Conservation (phyloP, 2,329 filamentous ascomycete genomes). For the Penicillium fuscoglaucum region DNA sequence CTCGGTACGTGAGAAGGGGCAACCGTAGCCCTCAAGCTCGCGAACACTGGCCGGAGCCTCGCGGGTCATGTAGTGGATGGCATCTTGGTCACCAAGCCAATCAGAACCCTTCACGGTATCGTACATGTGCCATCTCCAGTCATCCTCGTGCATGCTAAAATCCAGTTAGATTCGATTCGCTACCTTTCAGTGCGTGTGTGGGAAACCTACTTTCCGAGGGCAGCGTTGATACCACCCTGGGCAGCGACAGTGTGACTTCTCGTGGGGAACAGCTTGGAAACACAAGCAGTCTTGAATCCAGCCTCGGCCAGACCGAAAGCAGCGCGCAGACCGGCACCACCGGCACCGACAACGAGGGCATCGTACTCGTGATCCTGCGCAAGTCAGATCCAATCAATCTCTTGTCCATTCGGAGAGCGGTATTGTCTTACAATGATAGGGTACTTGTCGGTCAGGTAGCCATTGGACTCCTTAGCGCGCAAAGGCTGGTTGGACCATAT, state of each 20-base stretch:
- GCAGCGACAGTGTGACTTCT: constrained; percentile 67
- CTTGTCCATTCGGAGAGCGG: not conserved
- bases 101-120: constrained; percentile 97
- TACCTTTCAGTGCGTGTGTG: not conserved
- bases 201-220: constrained; percentile 44
- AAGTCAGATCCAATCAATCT: constrained; percentile 21
- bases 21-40: constrained; percentile 96
- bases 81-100: constrained; percentile 96
- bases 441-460: constrained; percentile 85
- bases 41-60: constrained; percentile 89
- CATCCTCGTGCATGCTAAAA: constrained; percentile 90
- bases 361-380: constrained; percentile 93
- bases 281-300: constrained; percentile 65
- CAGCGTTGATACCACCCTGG: constrained; percentile 61
- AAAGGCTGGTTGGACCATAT: constrained; percentile 84
- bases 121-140: constrained; percentile 99
- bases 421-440: constrained; percentile 75
- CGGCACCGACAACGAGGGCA: constrained; percentile 77
- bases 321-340: constrained; percentile 63
- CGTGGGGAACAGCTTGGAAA: constrained; percentile 65
- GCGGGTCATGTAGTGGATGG: constrained; percentile 97
- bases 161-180: constrained; percentile 23
- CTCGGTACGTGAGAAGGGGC: constrained; percentile 88
- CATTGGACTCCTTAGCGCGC: constrained; percentile 88
- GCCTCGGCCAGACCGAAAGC: constrained; percentile 65